Evolutionary conservation across 1,284 basidiomycete species (phyloP), one percentile per base, ranked within the genome.

Genomic region (Gymnopus androsaceus): DNA sequence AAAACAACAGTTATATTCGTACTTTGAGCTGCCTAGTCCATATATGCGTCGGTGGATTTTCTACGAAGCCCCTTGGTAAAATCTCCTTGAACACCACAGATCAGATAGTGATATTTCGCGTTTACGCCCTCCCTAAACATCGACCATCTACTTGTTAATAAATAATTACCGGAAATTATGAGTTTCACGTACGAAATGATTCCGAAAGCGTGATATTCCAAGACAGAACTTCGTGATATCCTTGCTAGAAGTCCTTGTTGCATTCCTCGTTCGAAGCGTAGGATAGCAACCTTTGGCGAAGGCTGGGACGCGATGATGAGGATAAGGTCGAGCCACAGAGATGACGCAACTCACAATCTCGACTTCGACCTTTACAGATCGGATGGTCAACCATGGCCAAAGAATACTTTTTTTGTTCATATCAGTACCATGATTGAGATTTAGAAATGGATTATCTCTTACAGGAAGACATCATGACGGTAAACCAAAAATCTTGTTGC

Each of bases 401-500:
- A 82, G 66, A 56, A 89, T 81, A 60, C 87, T n/a, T 89, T 57
- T 68, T 14, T 38, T 23, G 52, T 28, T 21, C 23, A 34, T 3
- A 34, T 46, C 53, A 25, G 27, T 36, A n/a, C n/a, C n/a, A n/a
- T 15, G 33, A 40, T 27, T 14, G 34, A 36, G 41, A n/a, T 21
- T 31, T 27, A 25, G 11, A 19, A 15, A 34, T 27, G n/a, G 21
- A 19, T n/a, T 21, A 9, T 9, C 23, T 73, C 84, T 69, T 59
- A 88, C 89, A 90, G 84, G 82, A 66, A 3, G 87, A 85, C 85
- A 92, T 90, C 51, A 81, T 80, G 59, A 88, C 70, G 9, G 78
- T 79, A 67, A 84, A 90, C 87, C 88, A 91, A 69, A 92, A 89
- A 56, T 90, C 82, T 67, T 91, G 88, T 59, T 90, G 85, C 30